Evolutionary conservation across 495 filamentous ascomycete genomes (phyloP), one percentile per base, ranked within the genome.

Genomic region (Platismatia glauca): DNA sequence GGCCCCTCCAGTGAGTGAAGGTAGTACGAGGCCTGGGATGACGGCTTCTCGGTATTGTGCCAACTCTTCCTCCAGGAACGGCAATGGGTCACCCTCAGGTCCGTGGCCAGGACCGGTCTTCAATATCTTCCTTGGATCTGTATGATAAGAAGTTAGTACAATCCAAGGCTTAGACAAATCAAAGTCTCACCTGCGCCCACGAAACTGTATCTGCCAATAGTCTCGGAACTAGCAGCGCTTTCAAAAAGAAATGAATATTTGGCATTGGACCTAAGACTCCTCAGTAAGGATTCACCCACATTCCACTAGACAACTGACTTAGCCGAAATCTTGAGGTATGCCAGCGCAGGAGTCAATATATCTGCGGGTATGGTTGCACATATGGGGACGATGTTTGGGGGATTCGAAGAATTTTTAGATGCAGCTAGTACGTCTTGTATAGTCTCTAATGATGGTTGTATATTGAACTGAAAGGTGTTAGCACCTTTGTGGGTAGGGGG

Each of bases 141-240:
- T 22, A 64, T 8, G 34, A 24, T 41, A 11, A 15, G n/a, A n/a
- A 18, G 52, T 55, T 20, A 7, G 33, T 60, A 59, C 15, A 18
- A 3, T 31, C 11, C 16, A 29, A 33, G 31, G 13, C 37, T 11
- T 16, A 2, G 18, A 7, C 22, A 16, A 24, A 61, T 80, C 53
- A 66, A 27, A 22, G 35, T 11, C 59, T 55, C 24, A 88, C 90
- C 87, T 62, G 90, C 88, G 63, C 95, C 94, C 50, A 98, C 84
- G 73, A 98, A 98, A 74, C 90, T 95, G 71, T 95, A 96, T 66
- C 95, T 79, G 41, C 91, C 93, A 66, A 97, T 89, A 1, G 85
- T 91, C 75, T 96, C 93, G 31, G 86, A 85, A 18, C 90, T 95
- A 29, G 90, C 89, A 9, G 91, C 94, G 71, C 90, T 96, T 75